Base-by-base conservation (phyloP, 1,139 yeast genomes). In the Candida anutae region DNA sequence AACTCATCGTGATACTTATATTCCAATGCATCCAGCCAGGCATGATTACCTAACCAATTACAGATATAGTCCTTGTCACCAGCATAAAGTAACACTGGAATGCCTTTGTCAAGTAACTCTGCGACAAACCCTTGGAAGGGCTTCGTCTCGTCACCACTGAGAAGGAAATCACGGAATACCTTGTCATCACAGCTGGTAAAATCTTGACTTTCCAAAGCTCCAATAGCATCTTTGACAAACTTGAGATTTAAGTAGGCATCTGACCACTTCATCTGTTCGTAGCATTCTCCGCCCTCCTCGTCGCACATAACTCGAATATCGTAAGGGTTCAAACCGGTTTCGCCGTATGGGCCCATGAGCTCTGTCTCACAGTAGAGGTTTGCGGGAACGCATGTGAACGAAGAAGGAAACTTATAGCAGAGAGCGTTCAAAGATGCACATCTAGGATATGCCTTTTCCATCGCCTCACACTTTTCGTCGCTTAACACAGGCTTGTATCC, bases 401-500 rank as follows among this genome's bases (percentile, higher is more conserved):
- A 60, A 31, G 46, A 56, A 39, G 60, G 66, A 21, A 60, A 40
- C 22, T 54, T 45, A 51, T 76, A 76, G 48, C 90, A 81, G n/a
- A 68, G 45, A 25, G 65, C 48, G 20, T 61, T 56, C 36, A 79
- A 58, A 12, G 58, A 40, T 18, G 67, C 66, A 54, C 90, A 80
- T 31, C 71, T 64, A n/a, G 77, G 69, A 32, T 74, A 69, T 29
- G 66, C 60, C 33, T 48, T 51, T 11, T 45, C 46, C 72, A 83
- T 62, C 26, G 52, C 51, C 16, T 62, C 65, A 55, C 95, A 83
- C 21, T 67, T 68, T 21, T 74, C 76, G 31, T 76, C 78, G 5
- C 62, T 46, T 30, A 82, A 59, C 5, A 83, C 77, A 20, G 82
- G 66, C 18, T 74, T 73, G 50, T 77, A 75, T 1, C 94, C 94